Evolutionary conservation across 192 early-diverging fungal species (phyloP).

Genomic region (Backusella australiensis): DNA sequence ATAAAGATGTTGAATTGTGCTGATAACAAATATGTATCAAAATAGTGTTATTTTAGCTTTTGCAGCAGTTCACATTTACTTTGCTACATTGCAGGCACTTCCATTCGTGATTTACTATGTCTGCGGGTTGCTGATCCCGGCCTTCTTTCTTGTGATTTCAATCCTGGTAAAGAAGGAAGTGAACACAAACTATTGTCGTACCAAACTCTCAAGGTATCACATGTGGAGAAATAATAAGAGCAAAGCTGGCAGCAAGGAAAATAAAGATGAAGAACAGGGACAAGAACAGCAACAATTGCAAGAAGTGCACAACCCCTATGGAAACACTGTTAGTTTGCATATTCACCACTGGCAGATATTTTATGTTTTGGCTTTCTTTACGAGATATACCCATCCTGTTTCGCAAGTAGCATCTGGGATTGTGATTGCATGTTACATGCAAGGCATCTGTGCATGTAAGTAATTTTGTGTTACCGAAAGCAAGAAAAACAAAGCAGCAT

Average conservation of each 20-base stretch:
- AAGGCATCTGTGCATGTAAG: constrained; percentile 55
- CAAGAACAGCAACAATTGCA: background rate
- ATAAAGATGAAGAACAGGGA: background rate
- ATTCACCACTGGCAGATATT: constrained; percentile 87
- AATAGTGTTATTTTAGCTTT: constrained; percentile 52
- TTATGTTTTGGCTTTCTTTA: constrained; percentile 80
- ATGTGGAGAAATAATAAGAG: background rate
- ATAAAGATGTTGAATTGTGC: background rate
- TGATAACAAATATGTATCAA: background rate
- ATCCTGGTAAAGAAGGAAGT: constrained; percentile 41
- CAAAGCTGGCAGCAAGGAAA: background rate
- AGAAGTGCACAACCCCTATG: background rate
- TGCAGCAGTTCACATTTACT: constrained; percentile 56
- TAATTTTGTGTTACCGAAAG: background rate
- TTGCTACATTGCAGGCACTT: constrained; percentile 29
- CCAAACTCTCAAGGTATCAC: background rate
- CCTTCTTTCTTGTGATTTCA: constrained; percentile 35
- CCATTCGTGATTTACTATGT: constrained; percentile 49
- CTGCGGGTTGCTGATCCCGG: constrained; percentile 42
- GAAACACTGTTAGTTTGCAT: constrained; percentile 45
- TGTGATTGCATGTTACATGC: constrained; percentile 68
- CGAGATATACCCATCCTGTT: constrained; percentile 62
- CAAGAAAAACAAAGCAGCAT: background rate
- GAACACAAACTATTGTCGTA: constrained; percentile 33
- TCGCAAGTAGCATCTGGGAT: constrained; percentile 71